A percentile compares a stretch with the other conserved stretches of the same genome.
Conservation (phyloP, 352 stramenopile species). For the Thalassiosira mediterranea region DNA sequence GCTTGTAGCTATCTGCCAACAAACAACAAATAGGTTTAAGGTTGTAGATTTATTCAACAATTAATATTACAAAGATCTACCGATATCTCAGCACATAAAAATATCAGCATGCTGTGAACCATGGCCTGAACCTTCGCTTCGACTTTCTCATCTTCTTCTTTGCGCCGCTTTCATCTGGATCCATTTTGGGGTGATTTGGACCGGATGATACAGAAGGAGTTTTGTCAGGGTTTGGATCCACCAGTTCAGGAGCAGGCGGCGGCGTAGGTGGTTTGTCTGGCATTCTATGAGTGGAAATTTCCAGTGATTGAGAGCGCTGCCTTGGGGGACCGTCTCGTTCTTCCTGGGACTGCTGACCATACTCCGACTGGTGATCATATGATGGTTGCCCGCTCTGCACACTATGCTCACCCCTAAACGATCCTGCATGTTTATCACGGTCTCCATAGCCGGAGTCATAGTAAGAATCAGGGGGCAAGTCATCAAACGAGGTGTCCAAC, state of each 20-base stretch:
- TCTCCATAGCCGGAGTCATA: not conserved
- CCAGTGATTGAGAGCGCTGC: constrained; percentile 4
- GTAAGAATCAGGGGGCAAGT: constrained; percentile 10
- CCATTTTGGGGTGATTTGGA: not conserved
- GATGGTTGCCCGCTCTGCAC: no score
- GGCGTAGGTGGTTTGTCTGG: not conserved
- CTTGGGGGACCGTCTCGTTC: constrained; percentile 11
- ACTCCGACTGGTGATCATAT: no score
- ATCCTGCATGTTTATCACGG: not conserved
- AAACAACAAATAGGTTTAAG: no score
- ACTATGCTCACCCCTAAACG: constrained; percentile 3
- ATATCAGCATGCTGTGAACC: constrained; percentile 39
- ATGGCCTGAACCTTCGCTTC: constrained; percentile 41
- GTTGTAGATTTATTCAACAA: no score
- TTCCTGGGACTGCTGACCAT: not conserved
- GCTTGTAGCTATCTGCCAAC: no score
- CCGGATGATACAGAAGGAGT: not conserved
- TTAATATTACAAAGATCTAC: constrained; percentile 2
- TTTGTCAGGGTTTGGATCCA: not conserved
- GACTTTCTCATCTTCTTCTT: constrained; percentile 51
- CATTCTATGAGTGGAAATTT: constrained; percentile 25
- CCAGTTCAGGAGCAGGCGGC: not conserved
- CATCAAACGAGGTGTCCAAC: constrained; percentile 6
- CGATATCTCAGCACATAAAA: no score
- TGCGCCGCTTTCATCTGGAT: constrained; percentile 5